Base-by-base conservation (phyloP, 2,329 filamentous ascomycete species). In the Cladosporium sp. region DNA sequence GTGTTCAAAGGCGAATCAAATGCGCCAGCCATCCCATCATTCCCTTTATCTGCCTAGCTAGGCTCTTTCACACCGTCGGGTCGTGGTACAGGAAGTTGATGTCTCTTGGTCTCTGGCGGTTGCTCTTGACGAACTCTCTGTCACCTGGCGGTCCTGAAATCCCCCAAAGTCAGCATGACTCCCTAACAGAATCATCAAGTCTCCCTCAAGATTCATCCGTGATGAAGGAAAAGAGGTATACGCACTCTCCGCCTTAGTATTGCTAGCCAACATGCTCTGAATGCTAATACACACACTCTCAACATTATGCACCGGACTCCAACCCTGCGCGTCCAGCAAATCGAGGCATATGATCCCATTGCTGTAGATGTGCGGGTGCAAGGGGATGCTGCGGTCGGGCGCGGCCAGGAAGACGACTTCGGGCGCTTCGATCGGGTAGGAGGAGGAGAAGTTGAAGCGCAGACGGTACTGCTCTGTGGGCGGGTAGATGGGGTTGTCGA, bases 311-410 rank as follows among this genome's bases (percentile, higher is more conserved):
- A 98, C 92, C 0, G 93, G 93, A 41, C 86, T 93, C 93, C 93
- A 98, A 50, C 93, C 93, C 56, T 89, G 84, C 8, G 80, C 76
- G 46, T 89, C 89, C 7, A 98, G 82, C 1, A 98, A 80, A 62
- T 98, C 93, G 42, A 98, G 85, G 64, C 93, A 98, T 66, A 98
- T 98, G 68, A 97, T 95, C 60, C 93, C 93, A 69, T 98, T 98
- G 60, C 87, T 93, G 74, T 98, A 98, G 69, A 98, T 88, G 72
- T 98, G 93, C 3, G 93, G 93, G 64, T 98, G 93, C 68, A 95
- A 91, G 1, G 93, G 93, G 61, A 98, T 91, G 2, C 76, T 72
- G 36, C 79, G 77, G 35, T 69, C 67, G 1, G 71, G 67, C 33
- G 62, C 62, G 80, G 73, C 60, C 49, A 88, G 77, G 65, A 98